phyloP scores from a whole-genome alignment of 257 asterid species.

The Striga asiatica region DNA sequence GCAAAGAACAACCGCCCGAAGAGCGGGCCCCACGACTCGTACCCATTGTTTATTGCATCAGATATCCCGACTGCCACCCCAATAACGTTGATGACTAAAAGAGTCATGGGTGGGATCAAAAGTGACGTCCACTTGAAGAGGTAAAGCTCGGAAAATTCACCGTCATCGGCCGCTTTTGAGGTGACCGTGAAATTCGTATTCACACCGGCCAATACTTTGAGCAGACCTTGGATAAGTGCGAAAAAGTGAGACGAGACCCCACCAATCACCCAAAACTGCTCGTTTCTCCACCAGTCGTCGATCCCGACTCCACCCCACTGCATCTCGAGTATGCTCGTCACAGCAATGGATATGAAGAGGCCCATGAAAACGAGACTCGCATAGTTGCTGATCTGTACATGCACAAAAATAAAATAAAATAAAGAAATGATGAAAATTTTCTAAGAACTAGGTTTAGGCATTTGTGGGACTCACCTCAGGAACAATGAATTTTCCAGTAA shows the following conservation, averaged over 20 bases:
- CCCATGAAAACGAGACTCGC: constrained; percentile 80
- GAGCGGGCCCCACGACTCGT: constrained; percentile 85
- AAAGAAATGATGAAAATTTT: not conserved
- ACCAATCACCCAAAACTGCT: too few relatives aligned
- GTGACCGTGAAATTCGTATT: constrained; percentile 88
- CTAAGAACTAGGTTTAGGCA: too few relatives aligned
- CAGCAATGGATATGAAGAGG: constrained; percentile 70
- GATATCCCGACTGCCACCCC: constrained; percentile 77
- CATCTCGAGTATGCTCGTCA: constrained; percentile 76
- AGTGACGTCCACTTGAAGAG: constrained; percentile 87
- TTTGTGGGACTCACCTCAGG: too few relatives aligned
- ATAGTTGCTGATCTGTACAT: constrained; percentile 75
- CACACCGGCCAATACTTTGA: constrained; percentile 81
- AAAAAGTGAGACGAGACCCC: constrained; percentile 82
- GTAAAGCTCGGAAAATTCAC: constrained; percentile 75
- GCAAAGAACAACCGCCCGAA: too few relatives aligned
- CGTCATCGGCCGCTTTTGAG: constrained; percentile 95
- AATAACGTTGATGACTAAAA: constrained; percentile 65
- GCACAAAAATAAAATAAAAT: not conserved
- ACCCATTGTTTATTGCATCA: constrained; percentile 82
- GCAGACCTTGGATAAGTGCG: constrained; percentile 89
- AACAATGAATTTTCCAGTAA: too few relatives aligned
- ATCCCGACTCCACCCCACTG: constrained; percentile 87
- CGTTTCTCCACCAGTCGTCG: constrained; percentile 92
- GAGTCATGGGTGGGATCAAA: constrained; percentile 81